Evolutionary conservation across 2,329 filamentous ascomycete species (phyloP).

Genomic region (Alternaria panax): DNA sequence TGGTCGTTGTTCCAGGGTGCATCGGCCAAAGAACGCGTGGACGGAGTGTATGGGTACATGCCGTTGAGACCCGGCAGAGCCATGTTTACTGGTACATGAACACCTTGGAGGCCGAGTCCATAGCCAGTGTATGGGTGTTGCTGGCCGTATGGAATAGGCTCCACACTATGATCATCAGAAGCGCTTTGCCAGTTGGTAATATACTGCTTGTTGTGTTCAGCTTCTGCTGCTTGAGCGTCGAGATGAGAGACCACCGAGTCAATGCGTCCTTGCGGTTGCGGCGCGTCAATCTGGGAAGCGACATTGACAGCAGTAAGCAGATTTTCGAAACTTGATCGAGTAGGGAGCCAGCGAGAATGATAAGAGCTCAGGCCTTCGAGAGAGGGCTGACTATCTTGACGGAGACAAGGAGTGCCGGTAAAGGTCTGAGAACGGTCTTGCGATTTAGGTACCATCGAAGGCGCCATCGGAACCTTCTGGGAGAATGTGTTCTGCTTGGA

Average conservation of each 20-base stretch:
- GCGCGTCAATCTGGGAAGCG: constrained; percentile 35
- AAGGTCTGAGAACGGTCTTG: constrained; percentile 21
- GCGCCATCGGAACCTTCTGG: constrained; percentile 13
- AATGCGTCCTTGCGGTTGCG: constrained; percentile 31
- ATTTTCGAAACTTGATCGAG: constrained; percentile 24
- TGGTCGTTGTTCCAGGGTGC: background rate
- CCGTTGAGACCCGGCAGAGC: background rate
- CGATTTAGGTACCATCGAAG: constrained; percentile 27
- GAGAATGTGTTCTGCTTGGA: background rate
- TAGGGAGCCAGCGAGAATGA: constrained; percentile 14
- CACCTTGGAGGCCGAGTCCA: background rate
- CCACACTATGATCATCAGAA: background rate
- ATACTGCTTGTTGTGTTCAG: constrained; percentile 20
- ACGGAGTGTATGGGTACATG: background rate
- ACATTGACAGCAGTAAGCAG: constrained; percentile 37
- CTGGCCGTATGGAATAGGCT: background rate
- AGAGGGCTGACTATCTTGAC: background rate
- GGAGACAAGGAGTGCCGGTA: constrained; percentile 5
- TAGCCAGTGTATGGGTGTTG: constrained; percentile 1
- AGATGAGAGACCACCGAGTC: constrained; percentile 33
- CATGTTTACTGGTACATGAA: constrained; percentile 4
- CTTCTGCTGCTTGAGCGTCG: constrained; percentile 28
- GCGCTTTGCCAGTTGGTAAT: constrained; percentile 2
- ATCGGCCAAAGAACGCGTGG: background rate
- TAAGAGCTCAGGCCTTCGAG: constrained; percentile 1